Evolutionary conservation across 352 stramenopile species (phyloP), one percentile per base, ranked within the genome.

Genomic region (Pythium aphanidermatum): DNA sequence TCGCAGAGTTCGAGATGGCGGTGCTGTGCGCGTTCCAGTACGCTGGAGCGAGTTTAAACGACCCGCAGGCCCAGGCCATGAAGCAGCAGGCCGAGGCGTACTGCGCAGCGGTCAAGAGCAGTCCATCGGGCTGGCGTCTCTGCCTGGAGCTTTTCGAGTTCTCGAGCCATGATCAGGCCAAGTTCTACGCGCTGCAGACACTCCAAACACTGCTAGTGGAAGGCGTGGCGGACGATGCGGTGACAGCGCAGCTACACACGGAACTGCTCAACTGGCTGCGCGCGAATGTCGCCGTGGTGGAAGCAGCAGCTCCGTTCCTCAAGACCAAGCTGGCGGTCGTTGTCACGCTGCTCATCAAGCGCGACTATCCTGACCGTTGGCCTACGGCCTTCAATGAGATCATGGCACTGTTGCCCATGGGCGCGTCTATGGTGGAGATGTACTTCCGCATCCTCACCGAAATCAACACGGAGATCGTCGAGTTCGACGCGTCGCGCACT

Each of bases 401-500:
- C 13, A 58, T 90, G 42, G 70, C 63, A 31, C 58, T 95, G 27
- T 57, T 95, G 35, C 78, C 77, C 0, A 65, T 71, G 25, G 74
- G 70, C 26, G 66, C 77, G 43, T 83, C 80, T 27, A 83, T 92
- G 51, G 81, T 96, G 33, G 86, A 95, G 51, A 86, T 96, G 70
- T 96, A 91, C 55, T 89, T 97, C 34, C 78, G 86, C 27, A 85
- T 96, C 36, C 58, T 96, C n/a, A 69, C 82, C 39, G 79, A 81
- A 5, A 90, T 95, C 32, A 89, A 95, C 55, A 85, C 95, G 50
- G 88, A 97, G 51, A 93, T 97, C 44, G 88, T 95, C 48, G 74
- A 87, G 52, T 93, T 95, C 50, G 74, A 95, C 55, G 65, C 76
- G 24, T 65, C 80, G 45, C 63, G 73, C 5, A 80, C 74, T 16